phyloP scores from a whole-genome alignment of 2,329 filamentous ascomycete species.

The Emericellopsis atlantica region DNA sequence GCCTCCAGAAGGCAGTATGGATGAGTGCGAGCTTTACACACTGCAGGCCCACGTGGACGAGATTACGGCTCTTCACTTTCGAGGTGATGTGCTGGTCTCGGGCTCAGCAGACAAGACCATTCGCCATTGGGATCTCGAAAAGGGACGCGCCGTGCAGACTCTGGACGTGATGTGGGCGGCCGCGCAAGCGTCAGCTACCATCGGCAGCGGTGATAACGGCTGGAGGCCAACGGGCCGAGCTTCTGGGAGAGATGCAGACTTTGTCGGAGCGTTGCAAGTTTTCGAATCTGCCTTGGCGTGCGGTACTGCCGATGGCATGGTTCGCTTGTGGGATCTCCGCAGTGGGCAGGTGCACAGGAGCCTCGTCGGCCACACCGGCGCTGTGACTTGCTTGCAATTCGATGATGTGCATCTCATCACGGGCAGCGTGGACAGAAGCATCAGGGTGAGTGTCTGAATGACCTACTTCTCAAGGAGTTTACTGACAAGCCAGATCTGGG shows the following conservation, averaged over 20 bases:
- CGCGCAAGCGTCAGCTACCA: constrained; percentile 67
- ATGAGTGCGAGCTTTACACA: constrained; percentile 79
- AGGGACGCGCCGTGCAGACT: constrained; percentile 94
- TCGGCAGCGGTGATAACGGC: constrained; percentile 40
- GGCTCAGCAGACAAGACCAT: constrained; percentile 96
- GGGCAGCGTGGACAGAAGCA: constrained; percentile 81
- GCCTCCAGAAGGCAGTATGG: constrained; percentile 67
- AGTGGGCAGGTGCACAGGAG: constrained; percentile 96
- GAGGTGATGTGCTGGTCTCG: constrained; percentile 79
- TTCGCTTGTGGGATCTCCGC: constrained; percentile 88
- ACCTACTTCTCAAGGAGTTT: no score
- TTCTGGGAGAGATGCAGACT: constrained; percentile 59
- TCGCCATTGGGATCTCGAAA: constrained; percentile 93
- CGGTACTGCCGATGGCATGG: constrained; percentile 95
- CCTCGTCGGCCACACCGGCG: constrained; percentile 87
- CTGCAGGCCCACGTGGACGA: constrained; percentile 86
- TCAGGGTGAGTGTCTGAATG: constrained; percentile 56
- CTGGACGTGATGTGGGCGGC: constrained; percentile 97
- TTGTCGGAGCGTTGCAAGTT: constrained; percentile 87
- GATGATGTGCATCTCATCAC: constrained; percentile 93
- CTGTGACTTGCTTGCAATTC: constrained; percentile 89
- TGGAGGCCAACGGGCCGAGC: constrained; percentile 66
- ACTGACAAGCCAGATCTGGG: constrained; percentile 70
- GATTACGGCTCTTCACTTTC: constrained; percentile 87
- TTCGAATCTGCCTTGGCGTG: constrained; percentile 94